These are phyloP conservation scores for Vicia faba DNA, from an alignment of 306 rosid species.

Conservation along the genomic window DNA sequence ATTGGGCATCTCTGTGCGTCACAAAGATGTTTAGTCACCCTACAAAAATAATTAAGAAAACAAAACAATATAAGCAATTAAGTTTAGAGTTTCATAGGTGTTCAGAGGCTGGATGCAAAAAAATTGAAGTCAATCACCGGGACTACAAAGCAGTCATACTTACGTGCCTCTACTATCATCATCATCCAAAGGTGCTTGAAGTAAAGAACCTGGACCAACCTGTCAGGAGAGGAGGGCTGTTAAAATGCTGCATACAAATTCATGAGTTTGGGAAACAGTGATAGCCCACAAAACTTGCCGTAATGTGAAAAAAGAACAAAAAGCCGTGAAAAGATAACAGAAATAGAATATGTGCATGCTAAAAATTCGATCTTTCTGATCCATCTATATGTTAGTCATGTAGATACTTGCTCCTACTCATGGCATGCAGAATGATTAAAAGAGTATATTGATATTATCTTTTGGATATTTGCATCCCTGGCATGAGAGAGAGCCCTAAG, in stretches of 20 bases:
- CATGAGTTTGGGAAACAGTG: slow-evolving; percentile 22
- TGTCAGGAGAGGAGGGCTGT: slow-evolving; percentile 41
- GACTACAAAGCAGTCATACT: slow-evolving; percentile 49
- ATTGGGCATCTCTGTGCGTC: slow-evolving; percentile 77
- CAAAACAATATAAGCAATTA: slow-evolving; percentile 32
- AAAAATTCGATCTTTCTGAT: slow-evolving; percentile 21
- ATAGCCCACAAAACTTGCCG: slow-evolving; percentile 1
- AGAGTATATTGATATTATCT: slow-evolving; percentile 27
- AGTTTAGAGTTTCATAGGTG: slow-evolving; percentile 26
- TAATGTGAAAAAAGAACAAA: slow-evolving; percentile 2
- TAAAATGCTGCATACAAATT: slow-evolving; percentile 27
- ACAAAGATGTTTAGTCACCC: slow-evolving; percentile 83
- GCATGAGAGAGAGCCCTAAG: slow-evolving; percentile 26
- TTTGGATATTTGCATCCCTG: slow-evolving; percentile 28
- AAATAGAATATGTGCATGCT: slow-evolving; percentile 23
- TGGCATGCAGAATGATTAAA: slow-evolving; percentile 3
- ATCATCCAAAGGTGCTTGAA: slow-evolving; percentile 95
- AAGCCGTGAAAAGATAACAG: slow-evolving; percentile 26
- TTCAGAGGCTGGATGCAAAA: slow-evolving; percentile 28
- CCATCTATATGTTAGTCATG: slow-evolving; percentile 17
- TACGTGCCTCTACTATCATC: slow-evolving; percentile 72
- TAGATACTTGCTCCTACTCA: slow-evolving; percentile 18
- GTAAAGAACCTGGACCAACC: slow-evolving; percentile 92
- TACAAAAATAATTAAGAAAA: slow-evolving; percentile 40
- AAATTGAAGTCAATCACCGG: slow-evolving; percentile 31